Evolutionary conservation across 331 rosid genomes (phyloP).

Genomic region (Phaseolus coccineus): DNA sequence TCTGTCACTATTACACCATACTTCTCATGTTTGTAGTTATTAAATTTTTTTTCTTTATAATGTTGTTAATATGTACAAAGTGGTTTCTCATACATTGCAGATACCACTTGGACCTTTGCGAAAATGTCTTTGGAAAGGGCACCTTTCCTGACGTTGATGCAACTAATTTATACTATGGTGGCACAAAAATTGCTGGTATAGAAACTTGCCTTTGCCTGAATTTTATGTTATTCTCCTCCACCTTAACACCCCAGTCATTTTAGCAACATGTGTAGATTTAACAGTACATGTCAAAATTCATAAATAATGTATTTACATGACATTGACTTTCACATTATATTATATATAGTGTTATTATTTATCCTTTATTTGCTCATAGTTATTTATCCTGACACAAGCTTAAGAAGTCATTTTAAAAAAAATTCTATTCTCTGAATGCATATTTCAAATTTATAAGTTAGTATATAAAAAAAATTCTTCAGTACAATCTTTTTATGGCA

Average conservation of each 20-base stretch:
- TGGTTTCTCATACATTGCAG: conserved; percentile 55
- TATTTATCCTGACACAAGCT: not conserved
- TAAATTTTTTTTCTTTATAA: not conserved
- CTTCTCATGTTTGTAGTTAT: not conserved
- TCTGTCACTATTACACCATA: not conserved
- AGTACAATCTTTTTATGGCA: not conserved
- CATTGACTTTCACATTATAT: conserved; percentile 14
- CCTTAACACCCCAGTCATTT: not conserved
- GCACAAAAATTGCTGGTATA: conserved; percentile 83
- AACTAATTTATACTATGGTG: conserved; percentile 91
- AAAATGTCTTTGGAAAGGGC: conserved; percentile 90
- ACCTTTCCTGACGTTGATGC: conserved; percentile 80
- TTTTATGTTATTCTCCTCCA: not conserved
- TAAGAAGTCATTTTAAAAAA: not conserved
- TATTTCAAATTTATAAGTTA: not conserved
- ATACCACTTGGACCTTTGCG: conserved; percentile 96
- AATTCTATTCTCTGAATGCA: conserved; percentile 6
- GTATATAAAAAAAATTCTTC: conserved; percentile 1
- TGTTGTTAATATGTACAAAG: conserved; percentile 25
- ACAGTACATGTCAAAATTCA: conserved; percentile 3
- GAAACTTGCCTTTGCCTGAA: conserved; percentile 36
- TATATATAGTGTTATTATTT: not conserved
- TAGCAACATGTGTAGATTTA: not conserved
- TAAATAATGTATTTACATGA: conserved; percentile 2
- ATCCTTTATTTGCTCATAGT: not conserved